Evolutionary conservation across 208 protist genomes (phyloP).

Genomic region (Tritrichomonas foetus): DNA sequence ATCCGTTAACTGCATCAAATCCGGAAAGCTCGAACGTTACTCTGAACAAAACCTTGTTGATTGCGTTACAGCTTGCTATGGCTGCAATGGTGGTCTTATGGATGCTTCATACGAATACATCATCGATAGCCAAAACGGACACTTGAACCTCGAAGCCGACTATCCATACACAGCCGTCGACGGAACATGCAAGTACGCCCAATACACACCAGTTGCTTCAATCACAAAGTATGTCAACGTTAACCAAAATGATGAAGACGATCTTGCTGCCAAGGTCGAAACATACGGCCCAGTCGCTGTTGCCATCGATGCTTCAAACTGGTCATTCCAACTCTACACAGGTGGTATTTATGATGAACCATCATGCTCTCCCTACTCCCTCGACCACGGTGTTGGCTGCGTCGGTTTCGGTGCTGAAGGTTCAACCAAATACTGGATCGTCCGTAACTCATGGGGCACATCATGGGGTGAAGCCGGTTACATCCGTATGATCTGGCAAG

Average conservation of each 20-base stretch:
- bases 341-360: slow-evolving; percentile 50
- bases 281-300: slow-evolving; percentile 43
- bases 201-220: background rate
- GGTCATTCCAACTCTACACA: slow-evolving; percentile 50
- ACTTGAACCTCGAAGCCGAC: slow-evolving; percentile 48
- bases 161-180: slow-evolving; percentile 57
- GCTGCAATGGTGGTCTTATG: slow-evolving; percentile 44
- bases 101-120: background rate
- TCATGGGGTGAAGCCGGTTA: slow-evolving; percentile 48
- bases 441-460: too few species aligned
- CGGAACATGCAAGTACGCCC: background rate
- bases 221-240: slow-evolving; percentile 43
- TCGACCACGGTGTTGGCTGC: slow-evolving; percentile 51
- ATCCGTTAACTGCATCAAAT: slow-evolving; percentile 37
- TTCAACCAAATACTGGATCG: too few species aligned
- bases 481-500: slow-evolving; percentile 41
- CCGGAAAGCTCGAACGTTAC: slow-evolving; percentile 55
- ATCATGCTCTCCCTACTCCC: background rate
- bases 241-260: slow-evolving; percentile 10
- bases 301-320: slow-evolving; percentile 49
- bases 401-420: slow-evolving; percentile 45
- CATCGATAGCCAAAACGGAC: slow-evolving; percentile 43
- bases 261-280: slow-evolving; percentile 37
- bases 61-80: slow-evolving; percentile 43
- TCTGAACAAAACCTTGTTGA: too few species aligned